A percentile compares a stretch with the other conserved stretches of the same genome.
Conservation (phyloP, 306 rosid species). For the Delonix regia region DNA sequence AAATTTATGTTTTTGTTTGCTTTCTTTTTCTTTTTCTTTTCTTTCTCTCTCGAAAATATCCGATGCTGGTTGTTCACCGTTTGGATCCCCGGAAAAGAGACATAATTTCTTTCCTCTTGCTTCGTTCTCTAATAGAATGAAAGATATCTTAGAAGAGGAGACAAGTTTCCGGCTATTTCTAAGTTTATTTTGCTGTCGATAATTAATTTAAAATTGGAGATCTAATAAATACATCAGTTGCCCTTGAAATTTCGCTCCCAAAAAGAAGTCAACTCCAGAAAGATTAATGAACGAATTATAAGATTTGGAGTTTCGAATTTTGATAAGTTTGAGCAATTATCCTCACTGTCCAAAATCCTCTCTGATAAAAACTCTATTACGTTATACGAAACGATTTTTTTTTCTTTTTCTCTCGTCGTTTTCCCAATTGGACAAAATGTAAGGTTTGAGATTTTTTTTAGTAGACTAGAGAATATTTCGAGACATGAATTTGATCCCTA, state of each 20-base stretch:
- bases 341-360: background rate
- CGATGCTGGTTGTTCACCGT: background rate
- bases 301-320: conserved; percentile 5
- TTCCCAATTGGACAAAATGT: background rate
- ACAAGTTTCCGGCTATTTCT: background rate
- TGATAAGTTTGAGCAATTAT: background rate
- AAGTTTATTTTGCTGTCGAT: background rate
- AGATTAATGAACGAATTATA: background rate
- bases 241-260: background rate
- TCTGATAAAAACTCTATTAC: background rate
- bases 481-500: background rate
- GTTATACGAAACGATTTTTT: background rate
- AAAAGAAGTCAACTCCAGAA: background rate
- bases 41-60: background rate
- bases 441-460: background rate
- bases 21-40: background rate
- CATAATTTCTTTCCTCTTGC: conserved; percentile 21
- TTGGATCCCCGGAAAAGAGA: background rate
- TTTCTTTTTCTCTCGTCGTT: background rate
- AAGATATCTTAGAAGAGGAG: background rate
- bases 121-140: background rate
- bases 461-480: background rate
- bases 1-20: background rate
- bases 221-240: conserved; percentile 19
- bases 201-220: conserved; percentile 8